phyloP scores from a whole-genome alignment of 2,329 filamentous ascomycete genomes.

The Monilinia aucupariae region DNA sequence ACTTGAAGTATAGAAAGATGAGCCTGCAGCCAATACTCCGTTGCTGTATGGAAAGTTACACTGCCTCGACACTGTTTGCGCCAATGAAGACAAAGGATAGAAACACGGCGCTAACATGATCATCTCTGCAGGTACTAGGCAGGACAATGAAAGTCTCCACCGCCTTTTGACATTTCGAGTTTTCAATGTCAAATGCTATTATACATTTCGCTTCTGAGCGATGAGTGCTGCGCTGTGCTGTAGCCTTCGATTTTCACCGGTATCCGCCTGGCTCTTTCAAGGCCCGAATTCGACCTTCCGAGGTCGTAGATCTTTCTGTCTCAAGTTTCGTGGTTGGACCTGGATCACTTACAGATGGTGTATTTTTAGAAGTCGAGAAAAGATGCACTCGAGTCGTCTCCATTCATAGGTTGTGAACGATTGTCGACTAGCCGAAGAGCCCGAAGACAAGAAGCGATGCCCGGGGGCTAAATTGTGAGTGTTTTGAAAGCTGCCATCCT shows the following conservation, averaged over 20 bases:
- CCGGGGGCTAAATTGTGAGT: background rate
- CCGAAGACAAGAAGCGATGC: too few relatives aligned
- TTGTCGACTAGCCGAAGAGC: background rate
- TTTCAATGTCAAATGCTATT: background rate
- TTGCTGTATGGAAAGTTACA: background rate
- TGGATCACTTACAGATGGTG: too few relatives aligned
- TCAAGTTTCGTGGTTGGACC: background rate
- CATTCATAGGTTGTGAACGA: background rate
- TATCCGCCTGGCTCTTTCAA: background rate
- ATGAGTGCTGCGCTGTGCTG: background rate
- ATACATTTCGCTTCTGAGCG: background rate
- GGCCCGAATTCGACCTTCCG: background rate
- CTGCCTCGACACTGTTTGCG: background rate
- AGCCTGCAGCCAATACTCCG: background rate
- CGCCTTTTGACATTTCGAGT: background rate
- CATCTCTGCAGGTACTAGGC: slow-evolving; percentile 12
- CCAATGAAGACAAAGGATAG: background rate
- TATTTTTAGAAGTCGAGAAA: background rate
- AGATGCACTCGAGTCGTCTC: background rate
- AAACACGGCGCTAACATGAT: background rate
- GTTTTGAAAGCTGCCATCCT: background rate
- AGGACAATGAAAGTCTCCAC: background rate
- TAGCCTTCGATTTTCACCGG: background rate
- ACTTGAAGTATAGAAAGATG: background rate
- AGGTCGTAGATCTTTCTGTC: background rate